Evolutionary conservation across 163 green algal species (phyloP).

Genomic region (Chlorella variabilis): DNA sequence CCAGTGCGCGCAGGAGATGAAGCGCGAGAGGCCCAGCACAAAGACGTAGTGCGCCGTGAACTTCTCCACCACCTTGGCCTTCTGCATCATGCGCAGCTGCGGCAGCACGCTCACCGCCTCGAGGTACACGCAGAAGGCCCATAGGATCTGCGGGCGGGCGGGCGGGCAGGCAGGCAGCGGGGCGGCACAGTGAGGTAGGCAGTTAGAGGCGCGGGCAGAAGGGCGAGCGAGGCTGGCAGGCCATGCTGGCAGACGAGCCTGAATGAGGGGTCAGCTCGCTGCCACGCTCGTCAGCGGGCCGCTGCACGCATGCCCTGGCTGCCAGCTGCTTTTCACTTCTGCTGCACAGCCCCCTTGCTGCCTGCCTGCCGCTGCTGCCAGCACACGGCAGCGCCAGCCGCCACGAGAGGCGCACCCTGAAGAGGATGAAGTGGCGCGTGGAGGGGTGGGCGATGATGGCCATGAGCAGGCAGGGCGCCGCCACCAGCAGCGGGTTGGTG

Average conservation of each 20-base stretch:
- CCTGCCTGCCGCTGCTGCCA: no score
- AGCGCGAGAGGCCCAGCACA: conserved; percentile 92
- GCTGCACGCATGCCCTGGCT: no score
- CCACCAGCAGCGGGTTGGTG: conserved; percentile 81
- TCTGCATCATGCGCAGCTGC: conserved; percentile 99
- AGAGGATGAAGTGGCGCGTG: conserved; percentile 85
- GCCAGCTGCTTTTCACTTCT: no score
- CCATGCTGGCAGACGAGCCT: no score
- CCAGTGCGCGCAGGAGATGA: conserved; percentile 76
- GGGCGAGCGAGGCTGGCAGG: no score
- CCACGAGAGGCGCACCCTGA: conserved; percentile 79
- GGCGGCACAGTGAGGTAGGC: no score
- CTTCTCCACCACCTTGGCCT: conserved; percentile 97
- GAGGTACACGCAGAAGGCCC: conserved; percentile 97
- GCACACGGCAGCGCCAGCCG: no score
- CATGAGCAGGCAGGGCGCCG: conserved; percentile 84
- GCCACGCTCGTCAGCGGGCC: no score
- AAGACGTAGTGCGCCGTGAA: conserved; percentile 99
- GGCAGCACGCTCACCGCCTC: conserved; percentile 97
- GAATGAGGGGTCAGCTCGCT: no score
- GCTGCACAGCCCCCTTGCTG: no score
- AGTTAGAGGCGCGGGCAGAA: no score
- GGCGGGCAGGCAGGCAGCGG: no score
- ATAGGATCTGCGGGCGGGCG: conserved; percentile 77
- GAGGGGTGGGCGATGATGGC: conserved; percentile 89